Percentiles rank a stretch among this genome's conserved stretches.
Conservation (phyloP, 805 yeast genomes). For the Monosporozyma aerobia region DNA sequence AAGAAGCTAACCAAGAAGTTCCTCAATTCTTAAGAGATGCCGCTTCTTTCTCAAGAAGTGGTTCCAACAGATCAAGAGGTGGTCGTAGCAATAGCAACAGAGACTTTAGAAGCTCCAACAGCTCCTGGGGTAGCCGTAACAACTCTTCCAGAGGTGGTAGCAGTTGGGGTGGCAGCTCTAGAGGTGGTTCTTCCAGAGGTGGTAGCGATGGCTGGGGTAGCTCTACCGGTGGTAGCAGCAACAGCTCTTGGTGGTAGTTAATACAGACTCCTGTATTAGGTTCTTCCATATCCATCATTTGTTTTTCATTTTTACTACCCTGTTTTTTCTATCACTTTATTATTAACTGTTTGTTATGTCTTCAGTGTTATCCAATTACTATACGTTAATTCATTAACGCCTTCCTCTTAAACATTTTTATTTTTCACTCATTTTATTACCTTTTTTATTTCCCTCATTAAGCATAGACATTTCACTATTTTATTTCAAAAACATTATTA, state of each 20-base stretch:
- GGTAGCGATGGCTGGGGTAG: conserved; percentile 25
- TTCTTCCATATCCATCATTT: background rate
- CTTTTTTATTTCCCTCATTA: conserved; percentile 3
- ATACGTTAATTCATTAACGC: background rate
- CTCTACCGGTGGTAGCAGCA: conserved; percentile 8
- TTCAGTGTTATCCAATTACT: background rate
- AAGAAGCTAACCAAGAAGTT: conserved; percentile 96
- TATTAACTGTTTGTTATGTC: conserved; percentile 1
- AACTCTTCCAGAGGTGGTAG: conserved; percentile 16
- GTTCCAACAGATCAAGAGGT: conserved; percentile 44
- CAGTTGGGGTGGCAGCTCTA: conserved; percentile 9
- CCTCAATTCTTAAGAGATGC: conserved; percentile 80
- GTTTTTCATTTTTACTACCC: background rate
- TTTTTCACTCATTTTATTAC: background rate
- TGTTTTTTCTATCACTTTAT: background rate
- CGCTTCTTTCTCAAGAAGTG: conserved; percentile 65
- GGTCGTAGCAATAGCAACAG: conserved; percentile 36
- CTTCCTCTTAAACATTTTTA: background rate
- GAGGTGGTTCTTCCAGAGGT: conserved; percentile 28
- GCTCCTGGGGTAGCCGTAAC: conserved; percentile 26
- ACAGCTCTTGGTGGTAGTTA: conserved; percentile 3
- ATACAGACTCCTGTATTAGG: background rate
- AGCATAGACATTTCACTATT: background rate
- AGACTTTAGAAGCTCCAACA: conserved; percentile 41
- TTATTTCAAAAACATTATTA: background rate